Conservation (phyloP, 257 asterid species). For the Solanum bulbocastanum region DNA sequence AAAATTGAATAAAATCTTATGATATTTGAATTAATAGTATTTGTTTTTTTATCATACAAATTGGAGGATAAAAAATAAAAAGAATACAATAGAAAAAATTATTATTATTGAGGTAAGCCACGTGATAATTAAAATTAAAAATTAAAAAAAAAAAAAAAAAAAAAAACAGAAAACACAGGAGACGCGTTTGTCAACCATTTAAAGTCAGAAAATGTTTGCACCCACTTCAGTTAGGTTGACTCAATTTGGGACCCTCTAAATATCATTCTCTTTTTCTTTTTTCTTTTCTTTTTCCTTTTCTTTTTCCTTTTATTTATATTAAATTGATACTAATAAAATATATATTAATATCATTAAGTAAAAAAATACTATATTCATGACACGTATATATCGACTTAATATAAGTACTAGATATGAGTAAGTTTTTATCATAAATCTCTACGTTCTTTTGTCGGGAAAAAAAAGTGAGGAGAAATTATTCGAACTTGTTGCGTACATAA, state of each 20-base stretch:
- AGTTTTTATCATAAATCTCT: background rate
- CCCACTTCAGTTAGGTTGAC: background rate
- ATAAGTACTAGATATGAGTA: background rate
- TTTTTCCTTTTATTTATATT: background rate
- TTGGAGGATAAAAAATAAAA: background rate
- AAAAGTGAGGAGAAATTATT: background rate
- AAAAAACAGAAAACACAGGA: background rate
- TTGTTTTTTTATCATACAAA: background rate
- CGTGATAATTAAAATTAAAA: background rate
- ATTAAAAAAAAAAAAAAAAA: too few relatives aligned
- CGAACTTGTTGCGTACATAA: background rate
- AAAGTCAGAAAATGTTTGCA: background rate
- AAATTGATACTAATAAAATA: too few relatives aligned
- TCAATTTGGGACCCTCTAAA: background rate
- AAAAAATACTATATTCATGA: background rate
- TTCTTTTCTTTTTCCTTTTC: background rate
- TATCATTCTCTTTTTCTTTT: background rate
- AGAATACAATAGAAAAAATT: background rate
- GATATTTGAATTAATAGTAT: background rate
- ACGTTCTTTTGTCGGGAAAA: background rate
- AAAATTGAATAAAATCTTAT: background rate
- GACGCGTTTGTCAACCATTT: background rate
- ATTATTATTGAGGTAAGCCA: background rate
- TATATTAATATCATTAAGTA: background rate
- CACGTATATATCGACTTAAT: background rate